A percentile compares a stretch with the other conserved stretches of the same genome.
Conservation (phyloP, 352 stramenopile genomes). For the Phytophthora sp. region DNA sequence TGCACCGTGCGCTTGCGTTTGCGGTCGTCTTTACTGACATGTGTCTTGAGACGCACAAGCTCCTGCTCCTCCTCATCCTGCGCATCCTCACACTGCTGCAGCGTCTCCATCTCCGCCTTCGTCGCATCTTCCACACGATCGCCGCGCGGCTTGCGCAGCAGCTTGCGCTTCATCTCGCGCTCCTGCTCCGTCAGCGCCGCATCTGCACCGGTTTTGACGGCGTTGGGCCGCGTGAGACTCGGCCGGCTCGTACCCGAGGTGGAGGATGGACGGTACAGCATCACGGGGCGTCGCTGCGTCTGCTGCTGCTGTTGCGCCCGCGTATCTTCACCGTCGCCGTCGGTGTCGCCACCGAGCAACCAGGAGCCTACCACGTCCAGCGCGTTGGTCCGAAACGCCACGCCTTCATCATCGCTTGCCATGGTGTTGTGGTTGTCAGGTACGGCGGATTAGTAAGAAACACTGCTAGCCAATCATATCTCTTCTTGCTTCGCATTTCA, state of each 20-base stretch:
- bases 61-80: constrained; percentile 70
- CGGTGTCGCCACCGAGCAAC: constrained; percentile 51
- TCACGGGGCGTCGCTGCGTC: constrained; percentile 38
- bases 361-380: constrained; percentile 74
- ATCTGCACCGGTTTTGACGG: constrained; percentile 6
- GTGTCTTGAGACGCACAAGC: constrained; percentile 51
- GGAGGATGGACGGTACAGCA: constrained; percentile 60
- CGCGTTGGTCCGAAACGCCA: constrained; percentile 58
- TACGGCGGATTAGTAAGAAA: no score
- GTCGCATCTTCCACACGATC: constrained; percentile 39
- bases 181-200: constrained; percentile 57
- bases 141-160: constrained; percentile 65
- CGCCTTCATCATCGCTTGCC: constrained; percentile 50
- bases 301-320: constrained; percentile 17
- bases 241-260: constrained; percentile 28
- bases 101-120: constrained; percentile 36
- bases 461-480: constrained; percentile 17
- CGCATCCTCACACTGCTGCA: constrained; percentile 39
- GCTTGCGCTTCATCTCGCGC: constrained; percentile 76
- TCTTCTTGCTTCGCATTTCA: neutral
- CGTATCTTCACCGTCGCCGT: constrained; percentile 26
- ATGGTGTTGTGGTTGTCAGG: neutral
- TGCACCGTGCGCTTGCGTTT: constrained; percentile 77
- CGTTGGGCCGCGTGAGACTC: constrained; percentile 41
- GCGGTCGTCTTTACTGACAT: constrained; percentile 30